Conservation (phyloP, 495 filamentous ascomycete genomes). For the Hyaloscypha variabilis region DNA sequence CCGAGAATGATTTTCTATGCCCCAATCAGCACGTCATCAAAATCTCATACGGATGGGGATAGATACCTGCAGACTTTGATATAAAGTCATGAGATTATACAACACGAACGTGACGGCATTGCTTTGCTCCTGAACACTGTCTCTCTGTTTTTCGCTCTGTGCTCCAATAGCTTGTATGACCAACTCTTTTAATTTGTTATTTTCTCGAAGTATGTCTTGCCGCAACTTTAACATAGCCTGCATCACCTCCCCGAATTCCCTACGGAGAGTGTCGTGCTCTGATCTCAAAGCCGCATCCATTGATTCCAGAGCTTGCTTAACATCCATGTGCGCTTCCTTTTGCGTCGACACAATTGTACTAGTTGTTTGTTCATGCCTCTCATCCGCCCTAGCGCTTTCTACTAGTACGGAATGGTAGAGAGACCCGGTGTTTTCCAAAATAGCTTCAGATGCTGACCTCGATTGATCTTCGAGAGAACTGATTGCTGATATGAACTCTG, state of each 20-base stretch:
- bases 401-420: background rate
- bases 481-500: background rate
- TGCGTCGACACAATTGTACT: background rate
- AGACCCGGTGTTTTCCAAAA: background rate
- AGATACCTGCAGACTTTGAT: background rate
- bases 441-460: slow-evolving; percentile 1
- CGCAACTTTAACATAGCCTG: background rate
- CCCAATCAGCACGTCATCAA: background rate
- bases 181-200: slow-evolving; percentile 2
- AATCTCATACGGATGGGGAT: background rate
- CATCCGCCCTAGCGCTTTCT: background rate
- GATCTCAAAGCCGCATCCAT: background rate
- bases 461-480: background rate
- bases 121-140: background rate
- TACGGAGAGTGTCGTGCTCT: background rate
- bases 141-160: background rate
- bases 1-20: background rate
- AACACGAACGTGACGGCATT: background rate
- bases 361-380: slow-evolving; percentile 1
- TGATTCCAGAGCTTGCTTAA: background rate
- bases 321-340: background rate
- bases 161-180: background rate
- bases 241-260: background rate
- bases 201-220: background rate
- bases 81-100: background rate